Evolutionary conservation across 1,284 basidiomycete species (phyloP).

Genomic region (Trichosporon asahii): DNA sequence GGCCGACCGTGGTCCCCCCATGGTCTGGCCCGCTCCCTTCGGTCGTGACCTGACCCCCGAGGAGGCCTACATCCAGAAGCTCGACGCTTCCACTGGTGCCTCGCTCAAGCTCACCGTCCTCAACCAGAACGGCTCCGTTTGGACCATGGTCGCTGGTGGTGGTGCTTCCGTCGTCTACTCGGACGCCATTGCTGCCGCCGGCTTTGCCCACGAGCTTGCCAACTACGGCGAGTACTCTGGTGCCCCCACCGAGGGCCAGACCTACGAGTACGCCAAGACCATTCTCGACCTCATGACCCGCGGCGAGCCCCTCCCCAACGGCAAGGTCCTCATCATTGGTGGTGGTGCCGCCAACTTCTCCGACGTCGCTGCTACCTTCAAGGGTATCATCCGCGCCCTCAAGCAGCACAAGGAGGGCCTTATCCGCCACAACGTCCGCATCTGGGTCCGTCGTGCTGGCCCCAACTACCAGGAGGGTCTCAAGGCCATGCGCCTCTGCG

Average conservation of each 20-base stretch:
- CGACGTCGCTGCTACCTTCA: conserved; percentile 98
- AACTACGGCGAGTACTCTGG: conserved; percentile 99
- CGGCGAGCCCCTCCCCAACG: conserved; percentile 72
- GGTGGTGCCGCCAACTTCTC: conserved; percentile 99
- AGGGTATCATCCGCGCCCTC: conserved; percentile 96
- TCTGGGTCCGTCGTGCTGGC: conserved; percentile 96
- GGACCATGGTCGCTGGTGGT: conserved; percentile 98
- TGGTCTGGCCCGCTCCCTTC: conserved; percentile 96
- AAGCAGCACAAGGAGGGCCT: conserved; percentile 88
- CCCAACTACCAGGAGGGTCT: conserved; percentile 99
- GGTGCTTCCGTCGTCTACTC: conserved; percentile 57
- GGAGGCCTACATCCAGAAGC: conserved; percentile 96
- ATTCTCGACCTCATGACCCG: conserved; percentile 97
- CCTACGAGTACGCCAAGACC: conserved; percentile 99
- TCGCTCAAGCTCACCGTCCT: conserved; percentile 97
- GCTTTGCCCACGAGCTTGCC: conserved; percentile 94
- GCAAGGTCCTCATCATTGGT: conserved; percentile 99
- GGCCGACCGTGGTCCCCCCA: conserved; percentile 92
- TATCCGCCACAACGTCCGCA: conserved; percentile 79
- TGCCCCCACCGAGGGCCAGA: conserved; percentile 96
- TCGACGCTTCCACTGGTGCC: conserved; percentile 94
- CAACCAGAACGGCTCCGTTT: conserved; percentile 90
- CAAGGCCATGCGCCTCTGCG: conserved; percentile 96
- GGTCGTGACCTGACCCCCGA: conserved; percentile 98
- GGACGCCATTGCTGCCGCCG: conserved; percentile 94